These are phyloP conservation scores for Microstegium vimineum DNA, from an alignment of 176 grass and related monocot species.

Conservation along the genomic window DNA sequence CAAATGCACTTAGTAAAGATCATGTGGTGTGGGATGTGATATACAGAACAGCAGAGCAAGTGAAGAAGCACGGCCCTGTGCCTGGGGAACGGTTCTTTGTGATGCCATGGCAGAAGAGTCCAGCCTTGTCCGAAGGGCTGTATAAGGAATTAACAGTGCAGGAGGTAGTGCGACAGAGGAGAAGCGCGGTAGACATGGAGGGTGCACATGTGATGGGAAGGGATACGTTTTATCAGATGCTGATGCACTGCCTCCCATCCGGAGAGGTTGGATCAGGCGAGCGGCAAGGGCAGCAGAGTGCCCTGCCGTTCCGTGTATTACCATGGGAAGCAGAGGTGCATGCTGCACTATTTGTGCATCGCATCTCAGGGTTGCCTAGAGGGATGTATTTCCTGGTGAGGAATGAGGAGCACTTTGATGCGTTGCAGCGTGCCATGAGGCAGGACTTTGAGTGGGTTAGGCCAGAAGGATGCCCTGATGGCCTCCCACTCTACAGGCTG, in stretches of 20 bases:
- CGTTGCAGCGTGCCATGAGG: conserved; percentile 50
- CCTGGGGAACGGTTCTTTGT: conserved; percentile 39
- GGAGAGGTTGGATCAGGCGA: conserved; percentile 44
- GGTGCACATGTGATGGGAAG: conserved; percentile 56
- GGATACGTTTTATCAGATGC: conserved; percentile 77
- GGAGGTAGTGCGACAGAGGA: conserved; percentile 54
- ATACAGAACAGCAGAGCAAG: conserved; percentile 60
- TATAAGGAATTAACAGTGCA: conserved; percentile 61
- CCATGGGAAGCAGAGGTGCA: conserved; percentile 90
- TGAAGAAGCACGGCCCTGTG: conserved; percentile 56
- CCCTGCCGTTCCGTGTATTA: conserved; percentile 70
- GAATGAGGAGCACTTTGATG: conserved; percentile 75
- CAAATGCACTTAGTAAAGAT: conserved; percentile 70
- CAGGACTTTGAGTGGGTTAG: conserved; percentile 71
- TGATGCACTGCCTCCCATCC: conserved; percentile 80
- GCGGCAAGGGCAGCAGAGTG: conserved; percentile 52
- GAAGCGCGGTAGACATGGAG: conserved; percentile 86
- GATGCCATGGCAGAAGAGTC: conserved; percentile 41
- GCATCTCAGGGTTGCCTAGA: conserved; percentile 50
- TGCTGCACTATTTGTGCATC: conserved; percentile 73
- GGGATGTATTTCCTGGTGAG: conserved; percentile 89
- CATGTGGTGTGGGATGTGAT: conserved; percentile 93
- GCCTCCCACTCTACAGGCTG: conserved; percentile 71
- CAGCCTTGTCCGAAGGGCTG: conserved; percentile 33
- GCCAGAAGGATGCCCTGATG: conserved; percentile 67